Percentiles rank a stretch among this genome's conserved stretches.
These are phyloP conservation scores for Capsicum pubescens DNA, from an alignment of 257 asterid genomes.

Conservation along the genomic window DNA sequence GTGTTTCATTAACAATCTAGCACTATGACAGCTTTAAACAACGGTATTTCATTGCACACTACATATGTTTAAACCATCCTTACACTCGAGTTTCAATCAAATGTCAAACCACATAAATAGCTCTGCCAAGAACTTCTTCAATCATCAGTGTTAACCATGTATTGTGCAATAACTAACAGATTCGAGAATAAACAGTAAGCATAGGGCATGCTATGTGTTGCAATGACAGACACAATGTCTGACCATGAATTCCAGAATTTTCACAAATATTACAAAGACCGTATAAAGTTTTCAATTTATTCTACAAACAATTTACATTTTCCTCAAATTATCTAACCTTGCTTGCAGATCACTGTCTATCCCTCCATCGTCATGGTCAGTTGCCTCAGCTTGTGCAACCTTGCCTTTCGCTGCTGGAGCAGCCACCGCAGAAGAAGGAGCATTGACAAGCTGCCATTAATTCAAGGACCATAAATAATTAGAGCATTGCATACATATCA, in stretches of 20 bases:
- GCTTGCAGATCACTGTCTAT: conserved; percentile 98
- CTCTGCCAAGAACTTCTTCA: not conserved
- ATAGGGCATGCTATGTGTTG: not conserved
- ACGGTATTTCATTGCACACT: not conserved
- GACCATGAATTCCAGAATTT: conserved; percentile 35
- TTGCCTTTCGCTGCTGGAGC: conserved; percentile 80
- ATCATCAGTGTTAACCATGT: not conserved
- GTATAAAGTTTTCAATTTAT: conserved; percentile 32
- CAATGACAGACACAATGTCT: conserved; percentile 40
- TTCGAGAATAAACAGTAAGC: not conserved
- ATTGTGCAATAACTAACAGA: not conserved
- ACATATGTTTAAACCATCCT: not conserved
- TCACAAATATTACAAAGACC: conserved; percentile 50
- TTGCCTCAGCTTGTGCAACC: conserved; percentile 91
- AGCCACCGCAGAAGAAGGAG: conserved; percentile 87
- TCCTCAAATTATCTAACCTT: conserved; percentile 97
- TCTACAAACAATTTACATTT: conserved; percentile 55
- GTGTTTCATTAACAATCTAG: not conserved
- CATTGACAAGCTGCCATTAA: conserved; percentile 74
- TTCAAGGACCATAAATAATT: not conserved
- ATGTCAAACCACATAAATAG: not conserved
- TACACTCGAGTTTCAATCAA: not conserved
- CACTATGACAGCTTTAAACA: not conserved
- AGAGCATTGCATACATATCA: not conserved
- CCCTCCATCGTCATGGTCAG: conserved; percentile 79